Percentiles rank a stretch among this genome's conserved stretches.
Conservation (phyloP, 257 asterid species). For the Nicotiana sylvestris region DNA sequence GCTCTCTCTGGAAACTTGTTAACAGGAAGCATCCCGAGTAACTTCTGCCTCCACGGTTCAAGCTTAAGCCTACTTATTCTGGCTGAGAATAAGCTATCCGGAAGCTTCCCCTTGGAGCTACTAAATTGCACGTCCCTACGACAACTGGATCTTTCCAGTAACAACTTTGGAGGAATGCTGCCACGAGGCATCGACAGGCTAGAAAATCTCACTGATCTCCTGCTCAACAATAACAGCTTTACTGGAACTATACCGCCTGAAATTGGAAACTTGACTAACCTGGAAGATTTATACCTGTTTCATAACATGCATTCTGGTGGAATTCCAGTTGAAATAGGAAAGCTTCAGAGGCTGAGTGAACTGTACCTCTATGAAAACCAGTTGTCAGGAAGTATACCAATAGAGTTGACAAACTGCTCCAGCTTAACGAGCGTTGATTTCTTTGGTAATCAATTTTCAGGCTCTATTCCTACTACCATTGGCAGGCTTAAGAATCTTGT, state of each 20-base stretch:
- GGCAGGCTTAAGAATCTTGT: slow-evolving; percentile 72
- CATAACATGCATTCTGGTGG: slow-evolving; percentile 64
- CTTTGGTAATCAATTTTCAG: slow-evolving; percentile 66
- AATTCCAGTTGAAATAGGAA: slow-evolving; percentile 70
- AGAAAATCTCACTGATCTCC: slow-evolving; percentile 63
- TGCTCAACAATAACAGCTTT: slow-evolving; percentile 79
- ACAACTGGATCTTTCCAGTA: slow-evolving; percentile 71
- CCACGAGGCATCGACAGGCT: slow-evolving; percentile 52
- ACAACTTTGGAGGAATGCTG: slow-evolving; percentile 43
- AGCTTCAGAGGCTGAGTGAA: slow-evolving; percentile 43
- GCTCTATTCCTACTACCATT: slow-evolving; percentile 63
- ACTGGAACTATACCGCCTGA: slow-evolving; percentile 57
- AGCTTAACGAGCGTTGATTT: slow-evolving; percentile 61
- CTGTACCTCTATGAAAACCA: slow-evolving; percentile 74
- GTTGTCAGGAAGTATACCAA: slow-evolving; percentile 67
- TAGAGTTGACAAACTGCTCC: slow-evolving; percentile 66
- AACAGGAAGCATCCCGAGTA: slow-evolving; percentile 34
- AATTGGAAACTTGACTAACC: slow-evolving; percentile 62
- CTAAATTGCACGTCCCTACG: slow-evolving; percentile 58
- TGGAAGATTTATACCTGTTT: slow-evolving; percentile 47
- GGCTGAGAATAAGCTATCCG: slow-evolving; percentile 48
- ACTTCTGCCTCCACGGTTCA: slow-evolving; percentile 47
- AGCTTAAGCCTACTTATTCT: slow-evolving; percentile 43
- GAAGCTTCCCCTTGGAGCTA: slow-evolving; percentile 54
- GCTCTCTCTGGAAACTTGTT: slow-evolving; percentile 47